These are phyloP conservation scores for Venturiaceae sp. DNA, from an alignment of 2,329 filamentous ascomycete genomes.

Conservation along the genomic window DNA sequence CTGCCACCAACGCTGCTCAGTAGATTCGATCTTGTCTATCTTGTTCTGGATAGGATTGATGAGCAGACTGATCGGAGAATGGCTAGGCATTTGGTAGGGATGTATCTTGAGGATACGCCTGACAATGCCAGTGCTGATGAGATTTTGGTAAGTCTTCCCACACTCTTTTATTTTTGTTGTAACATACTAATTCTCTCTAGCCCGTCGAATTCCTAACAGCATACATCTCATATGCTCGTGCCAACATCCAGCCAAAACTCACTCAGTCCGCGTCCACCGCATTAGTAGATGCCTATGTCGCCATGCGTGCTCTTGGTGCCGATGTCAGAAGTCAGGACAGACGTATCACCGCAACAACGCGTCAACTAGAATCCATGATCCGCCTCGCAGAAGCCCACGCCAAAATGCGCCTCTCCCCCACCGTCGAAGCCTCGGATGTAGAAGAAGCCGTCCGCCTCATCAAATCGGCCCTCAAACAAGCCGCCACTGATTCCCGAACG, in stretches of 20 bases:
- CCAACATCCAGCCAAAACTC: constrained; percentile 74
- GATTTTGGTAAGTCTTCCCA: constrained; percentile 56
- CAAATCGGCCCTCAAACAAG: constrained; percentile 87
- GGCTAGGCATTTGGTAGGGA: constrained; percentile 84
- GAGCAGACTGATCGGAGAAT: constrained; percentile 81
- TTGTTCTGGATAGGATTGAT: constrained; percentile 89
- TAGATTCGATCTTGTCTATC: constrained; percentile 92
- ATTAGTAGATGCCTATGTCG: constrained; percentile 79
- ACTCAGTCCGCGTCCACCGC: constrained; percentile 72
- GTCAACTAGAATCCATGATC: constrained; percentile 97
- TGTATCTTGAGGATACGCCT: constrained; percentile 93
- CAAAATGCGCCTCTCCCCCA: constrained; percentile 80
- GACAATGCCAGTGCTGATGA: constrained; percentile 73
- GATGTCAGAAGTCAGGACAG: constrained; percentile 71
- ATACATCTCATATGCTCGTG: constrained; percentile 94
- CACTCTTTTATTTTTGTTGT: not conserved
- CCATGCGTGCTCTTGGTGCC: constrained; percentile 82
- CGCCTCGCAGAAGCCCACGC: constrained; percentile 92
- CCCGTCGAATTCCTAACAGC: constrained; percentile 91
- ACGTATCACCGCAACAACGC: constrained; percentile 93
- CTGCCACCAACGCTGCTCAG: constrained; percentile 89
- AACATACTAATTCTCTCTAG: constrained; percentile 30
- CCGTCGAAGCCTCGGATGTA: constrained; percentile 75
- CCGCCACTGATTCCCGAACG: constrained; percentile 84
- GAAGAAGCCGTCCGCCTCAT: constrained; percentile 87